Evolutionary conservation across 192 early-diverging fungal species (phyloP).

Genomic region (Backusella tarrabulga): DNA sequence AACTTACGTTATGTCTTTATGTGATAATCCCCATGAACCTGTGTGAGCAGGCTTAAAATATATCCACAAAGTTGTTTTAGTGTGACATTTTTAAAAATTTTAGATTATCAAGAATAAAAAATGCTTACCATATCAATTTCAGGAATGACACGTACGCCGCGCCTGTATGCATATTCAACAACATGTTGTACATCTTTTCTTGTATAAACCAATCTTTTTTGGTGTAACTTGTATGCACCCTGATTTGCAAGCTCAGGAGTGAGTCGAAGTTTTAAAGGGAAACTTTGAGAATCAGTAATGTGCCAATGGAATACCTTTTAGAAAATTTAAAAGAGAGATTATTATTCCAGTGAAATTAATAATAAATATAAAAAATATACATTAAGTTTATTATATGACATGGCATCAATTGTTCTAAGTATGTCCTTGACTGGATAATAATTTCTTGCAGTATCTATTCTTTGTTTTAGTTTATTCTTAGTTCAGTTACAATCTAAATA

Average conservation of each 20-base stretch:
- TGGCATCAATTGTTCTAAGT: constrained; percentile 70
- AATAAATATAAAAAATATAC: constrained; percentile 31
- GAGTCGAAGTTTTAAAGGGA: constrained; percentile 60
- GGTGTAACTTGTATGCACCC: constrained; percentile 60
- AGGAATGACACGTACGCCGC: constrained; percentile 87
- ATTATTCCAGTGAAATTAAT: background rate
- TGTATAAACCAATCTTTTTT: constrained; percentile 64
- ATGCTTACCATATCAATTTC: constrained; percentile 78
- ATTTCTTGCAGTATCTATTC: constrained; percentile 67
- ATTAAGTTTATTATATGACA: constrained; percentile 82
- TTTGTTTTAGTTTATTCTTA: background rate
- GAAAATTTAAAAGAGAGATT: background rate
- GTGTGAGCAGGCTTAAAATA: constrained; percentile 68
- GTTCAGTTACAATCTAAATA: constrained; percentile 2
- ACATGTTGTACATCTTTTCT: constrained; percentile 68
- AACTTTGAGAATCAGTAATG: constrained; percentile 69
- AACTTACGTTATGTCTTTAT: constrained; percentile 36
- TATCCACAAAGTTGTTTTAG: background rate
- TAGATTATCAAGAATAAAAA: background rate
- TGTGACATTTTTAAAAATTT: background rate
- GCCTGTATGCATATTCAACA: constrained; percentile 66
- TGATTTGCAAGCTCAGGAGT: constrained; percentile 61
- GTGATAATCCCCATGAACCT: constrained; percentile 39
- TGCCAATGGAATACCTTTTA: constrained; percentile 73
- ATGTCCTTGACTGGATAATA: constrained; percentile 63